These are phyloP conservation scores for Pythium brachiatum DNA, from an alignment of 352 stramenopile genomes.

Conservation along the genomic window DNA sequence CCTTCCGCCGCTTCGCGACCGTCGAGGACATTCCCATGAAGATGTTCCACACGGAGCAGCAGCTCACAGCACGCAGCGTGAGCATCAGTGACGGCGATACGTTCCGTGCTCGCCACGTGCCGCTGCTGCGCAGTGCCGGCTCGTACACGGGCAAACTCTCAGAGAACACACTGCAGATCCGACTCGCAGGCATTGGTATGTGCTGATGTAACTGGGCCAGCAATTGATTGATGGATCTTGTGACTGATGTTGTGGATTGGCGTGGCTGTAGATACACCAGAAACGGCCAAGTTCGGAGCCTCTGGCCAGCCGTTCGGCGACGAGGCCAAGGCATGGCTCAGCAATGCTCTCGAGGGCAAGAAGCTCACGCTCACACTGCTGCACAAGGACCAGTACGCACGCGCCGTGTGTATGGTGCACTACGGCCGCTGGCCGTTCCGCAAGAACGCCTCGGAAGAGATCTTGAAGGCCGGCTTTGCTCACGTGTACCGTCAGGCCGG, in stretches of 20 bases:
- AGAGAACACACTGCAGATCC: slow-evolving; percentile 83
- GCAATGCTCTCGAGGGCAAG: slow-evolving; percentile 38
- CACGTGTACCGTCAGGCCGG: slow-evolving; percentile 75
- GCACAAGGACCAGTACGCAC: slow-evolving; percentile 84
- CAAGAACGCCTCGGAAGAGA: slow-evolving; percentile 76
- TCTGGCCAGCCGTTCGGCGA: slow-evolving; percentile 72
- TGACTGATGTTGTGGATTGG: neutral
- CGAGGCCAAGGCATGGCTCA: slow-evolving; percentile 75
- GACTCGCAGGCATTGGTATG: slow-evolving; percentile 71
- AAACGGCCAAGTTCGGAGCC: slow-evolving; percentile 86
- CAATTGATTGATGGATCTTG: neutral
- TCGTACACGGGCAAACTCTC: slow-evolving; percentile 57
- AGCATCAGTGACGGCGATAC: slow-evolving; percentile 81
- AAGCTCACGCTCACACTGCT: slow-evolving; percentile 75
- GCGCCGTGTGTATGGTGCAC: slow-evolving; percentile 79
- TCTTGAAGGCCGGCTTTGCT: slow-evolving; percentile 70
- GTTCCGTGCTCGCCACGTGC: slow-evolving; percentile 71
- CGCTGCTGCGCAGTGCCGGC: slow-evolving; percentile 41
- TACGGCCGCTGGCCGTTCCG: slow-evolving; percentile 79
- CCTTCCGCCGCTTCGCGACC: slow-evolving; percentile 69
- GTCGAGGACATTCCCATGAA: slow-evolving; percentile 76
- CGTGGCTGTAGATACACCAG: slow-evolving; percentile 54
- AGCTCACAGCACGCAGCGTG: slow-evolving; percentile 49
- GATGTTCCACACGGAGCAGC: slow-evolving; percentile 63
- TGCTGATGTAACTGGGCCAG: neutral